Evolutionary conservation across 257 asterid species (phyloP), one percentile per base, ranked within the genome.

Genomic region (Paulownia fortunei): DNA sequence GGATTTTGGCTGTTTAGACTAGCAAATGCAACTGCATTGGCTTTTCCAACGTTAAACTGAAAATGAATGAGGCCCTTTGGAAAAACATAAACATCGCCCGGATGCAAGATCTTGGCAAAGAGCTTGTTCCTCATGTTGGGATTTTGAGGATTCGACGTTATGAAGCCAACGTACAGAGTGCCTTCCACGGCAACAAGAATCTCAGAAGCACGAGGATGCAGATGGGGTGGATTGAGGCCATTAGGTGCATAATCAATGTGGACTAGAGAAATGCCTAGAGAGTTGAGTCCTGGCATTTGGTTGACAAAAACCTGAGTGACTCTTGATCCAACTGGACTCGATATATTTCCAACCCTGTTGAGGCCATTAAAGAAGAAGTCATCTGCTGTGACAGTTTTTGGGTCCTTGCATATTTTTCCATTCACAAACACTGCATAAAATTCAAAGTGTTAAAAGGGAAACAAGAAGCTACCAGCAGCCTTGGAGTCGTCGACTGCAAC

Each of bases 141-240:
- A 6, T 71, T 15, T 34, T 34, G 15, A 34, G 82, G 65, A 26
- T 81, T 76, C 0, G 84, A 75, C 5, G 81, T 10, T 8, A 81
- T 71, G 63, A 83, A 83, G 6, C 87, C 87, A 0, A n/a, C 80
- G 55, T 72, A 76, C 2, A 83, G 44, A 0, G 74, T 76, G 16
- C 87, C 87, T 39, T 83, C 60, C 23, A 76, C 8, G 11, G 76
- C 55, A 0, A 77, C 63, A 3, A 80, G 44, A 26, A 78, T 34
- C 30, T 83, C 87, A 3, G 82, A 42, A 0, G 83, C 81, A 6
- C 84, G 83, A 4, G 87, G 87, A 41, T 84, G 87, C 0, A 62
- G 26, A 63, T 84, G 87, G 34, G 87, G 87, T 0, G 87, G 78
- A 49, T 76, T 82, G 6, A 80, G 76, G 37, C 87, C 87, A 0